These are phyloP conservation scores for Aquilaria malaccensis DNA, from an alignment of 345 rosid species.

Conservation along the genomic window DNA sequence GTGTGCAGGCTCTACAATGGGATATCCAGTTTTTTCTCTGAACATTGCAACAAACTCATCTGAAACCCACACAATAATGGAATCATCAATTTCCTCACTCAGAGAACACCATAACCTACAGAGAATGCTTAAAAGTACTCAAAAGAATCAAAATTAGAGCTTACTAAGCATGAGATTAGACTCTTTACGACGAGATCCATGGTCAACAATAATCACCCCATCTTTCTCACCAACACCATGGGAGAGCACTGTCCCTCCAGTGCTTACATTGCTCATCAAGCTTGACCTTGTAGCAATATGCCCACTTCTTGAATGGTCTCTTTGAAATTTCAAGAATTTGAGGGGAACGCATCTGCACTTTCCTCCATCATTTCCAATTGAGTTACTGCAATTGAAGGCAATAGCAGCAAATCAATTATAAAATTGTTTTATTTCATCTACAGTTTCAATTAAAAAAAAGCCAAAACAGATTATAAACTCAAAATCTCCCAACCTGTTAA, in stretches of 20 bases:
- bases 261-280: conserved; percentile 22
- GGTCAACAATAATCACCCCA: conserved; percentile 85
- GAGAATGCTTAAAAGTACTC: conserved; percentile 1
- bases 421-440: not conserved
- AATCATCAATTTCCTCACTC: not conserved
- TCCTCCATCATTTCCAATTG: not conserved
- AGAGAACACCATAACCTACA: not conserved
- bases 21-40: conserved; percentile 60
- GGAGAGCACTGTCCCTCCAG: conserved; percentile 18
- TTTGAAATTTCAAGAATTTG: conserved; percentile 18
- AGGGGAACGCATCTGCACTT: conserved; percentile 13
- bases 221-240: conserved; percentile 43
- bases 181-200: conserved; percentile 84
- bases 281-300: conserved; percentile 15
- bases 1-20: conserved; percentile 90
- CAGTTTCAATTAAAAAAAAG: not conserved
- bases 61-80: conserved; percentile 28
- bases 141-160: conserved; percentile 5
- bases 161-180: conserved; percentile 87
- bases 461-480: not conserved
- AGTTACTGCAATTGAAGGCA: conserved; percentile 9
- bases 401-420: too few relatives aligned
- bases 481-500: not conserved
- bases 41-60: conserved; percentile 89
- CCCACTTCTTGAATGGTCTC: conserved; percentile 12